Base-by-base conservation (phyloP, 441 rosid genomes). In the Geranium incanum region DNA sequence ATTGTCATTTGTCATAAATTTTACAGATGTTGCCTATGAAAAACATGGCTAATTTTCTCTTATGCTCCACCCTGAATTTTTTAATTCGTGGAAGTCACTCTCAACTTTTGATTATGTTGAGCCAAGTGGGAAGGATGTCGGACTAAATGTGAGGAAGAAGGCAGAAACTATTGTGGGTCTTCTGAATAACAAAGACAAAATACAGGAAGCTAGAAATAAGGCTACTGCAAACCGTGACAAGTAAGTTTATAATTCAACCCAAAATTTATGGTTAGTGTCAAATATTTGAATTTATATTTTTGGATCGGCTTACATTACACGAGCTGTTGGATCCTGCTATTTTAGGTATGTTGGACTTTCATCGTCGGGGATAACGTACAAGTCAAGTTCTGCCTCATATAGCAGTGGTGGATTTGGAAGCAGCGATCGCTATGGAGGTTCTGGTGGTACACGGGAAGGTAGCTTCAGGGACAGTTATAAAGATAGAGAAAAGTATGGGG, bases 81-180 rank as follows among this genome's bases (percentile, higher is more conserved):
- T 78, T 77, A 75, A 76, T 57, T 71, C 74, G 70, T 66, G 63
- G 52, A 69, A 95, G 98, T 87, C 99, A 37, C 96, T 95, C 76
- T 75, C 92, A 67, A 95, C 90, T 83, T 92, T 89, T 82, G 97
- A 89, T 72, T 88, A 88, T 77, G 88, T 81, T 69, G 99, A 95
- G 85, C 98, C 95, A 65, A 95, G 75, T 80, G 99, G 99, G 71
- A 95, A 92, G 84, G 99, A 95, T 82, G n/a, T 79, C 77, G 99
- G 99, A 60, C 83, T 95, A 68, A 95, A 90, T 67, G 98, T 95
- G 80, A 86, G 99, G 84, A 95, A 92, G 92, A 95, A 95, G 83
- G 91, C 93, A 0, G 99, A 92, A 78, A 89, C 48, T 76, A 89
- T 95, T 23, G 90, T 78, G 13, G 23, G 84, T 43, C 89, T 95